Evolutionary conservation across 192 early-diverging fungal species (phyloP).

Genomic region (Backusella liffmaniae): DNA sequence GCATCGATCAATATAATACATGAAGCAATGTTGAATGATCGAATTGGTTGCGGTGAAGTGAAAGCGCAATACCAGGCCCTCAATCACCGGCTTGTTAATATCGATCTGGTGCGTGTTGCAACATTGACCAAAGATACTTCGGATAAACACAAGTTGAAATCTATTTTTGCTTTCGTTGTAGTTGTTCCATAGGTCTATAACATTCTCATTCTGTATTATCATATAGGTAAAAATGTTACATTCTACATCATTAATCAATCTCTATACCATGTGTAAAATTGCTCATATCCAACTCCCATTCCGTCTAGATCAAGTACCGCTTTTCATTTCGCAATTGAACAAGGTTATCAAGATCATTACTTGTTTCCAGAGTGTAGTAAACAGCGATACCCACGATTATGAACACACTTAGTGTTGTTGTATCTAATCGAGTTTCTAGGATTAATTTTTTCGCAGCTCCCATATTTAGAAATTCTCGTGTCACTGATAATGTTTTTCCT

Average conservation of each 20-base stretch:
- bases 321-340: slow-evolving; percentile 12
- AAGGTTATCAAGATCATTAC: slow-evolving; percentile 6
- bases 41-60: slow-evolving; percentile 7
- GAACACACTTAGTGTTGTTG: too few relatives aligned
- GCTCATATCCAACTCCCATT: slow-evolving; percentile 12
- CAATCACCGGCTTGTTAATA: slow-evolving; percentile 8
- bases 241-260: slow-evolving; percentile 5
- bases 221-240: slow-evolving; percentile 9
- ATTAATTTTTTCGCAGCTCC: too few relatives aligned
- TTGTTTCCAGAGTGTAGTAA: slow-evolving; percentile 13
- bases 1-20: too few relatives aligned
- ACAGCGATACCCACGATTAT: slow-evolving; percentile 5
- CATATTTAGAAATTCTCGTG: too few relatives aligned
- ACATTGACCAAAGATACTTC: slow-evolving; percentile 12
- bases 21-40: too few relatives aligned
- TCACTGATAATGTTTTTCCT: too few relatives aligned
- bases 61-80: slow-evolving; percentile 11
- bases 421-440: too few relatives aligned
- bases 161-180: slow-evolving; percentile 2
- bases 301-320: slow-evolving; percentile 2
- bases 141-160: slow-evolving; percentile 18
- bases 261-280: slow-evolving; percentile 6
- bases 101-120: slow-evolving; percentile 14
- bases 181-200: background rate
- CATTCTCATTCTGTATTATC: slow-evolving; percentile 13